Evolutionary conservation across 495 filamentous ascomycete species (phyloP).

Genomic region (Aspergillus sclerotioniger): DNA sequence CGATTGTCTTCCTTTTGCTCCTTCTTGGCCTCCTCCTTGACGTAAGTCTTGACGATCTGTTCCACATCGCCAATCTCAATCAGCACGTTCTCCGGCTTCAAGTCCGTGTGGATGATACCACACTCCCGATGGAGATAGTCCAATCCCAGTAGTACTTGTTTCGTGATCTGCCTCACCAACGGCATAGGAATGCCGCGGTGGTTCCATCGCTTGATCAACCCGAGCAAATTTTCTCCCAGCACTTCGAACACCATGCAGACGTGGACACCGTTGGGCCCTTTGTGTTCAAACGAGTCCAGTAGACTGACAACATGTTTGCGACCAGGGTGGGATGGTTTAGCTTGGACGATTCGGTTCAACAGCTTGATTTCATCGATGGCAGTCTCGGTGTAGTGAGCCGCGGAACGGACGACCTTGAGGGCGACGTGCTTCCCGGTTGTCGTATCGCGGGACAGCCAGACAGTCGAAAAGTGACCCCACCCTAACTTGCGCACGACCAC

Average conservation of each 20-base stretch:
- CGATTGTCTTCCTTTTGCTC: slow-evolving; percentile 83
- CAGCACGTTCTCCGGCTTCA: slow-evolving; percentile 97
- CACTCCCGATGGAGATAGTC: slow-evolving; percentile 98
- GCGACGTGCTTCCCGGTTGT: slow-evolving; percentile 91
- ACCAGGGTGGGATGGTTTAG: slow-evolving; percentile 90
- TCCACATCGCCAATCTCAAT: slow-evolving; percentile 99
- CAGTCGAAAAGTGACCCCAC: slow-evolving; percentile 98
- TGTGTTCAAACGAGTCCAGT: slow-evolving; percentile 95
- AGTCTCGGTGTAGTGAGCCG: slow-evolving; percentile 97
- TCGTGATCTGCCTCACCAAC: slow-evolving; percentile 96
- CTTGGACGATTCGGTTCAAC: slow-evolving; percentile 91
- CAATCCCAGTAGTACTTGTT: slow-evolving; percentile 91
- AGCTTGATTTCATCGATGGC: slow-evolving; percentile 99
- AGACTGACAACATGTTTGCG: slow-evolving; percentile 93
- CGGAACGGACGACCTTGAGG: slow-evolving; percentile 94
- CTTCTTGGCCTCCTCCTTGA: slow-evolving; percentile 73
- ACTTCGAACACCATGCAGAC: slow-evolving; percentile 99
- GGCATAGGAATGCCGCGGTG: slow-evolving; percentile 95
- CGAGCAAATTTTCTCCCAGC: slow-evolving; percentile 90
- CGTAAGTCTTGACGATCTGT: slow-evolving; percentile 91
- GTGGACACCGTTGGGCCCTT: slow-evolving; percentile 92
- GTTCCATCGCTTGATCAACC: slow-evolving; percentile 97
- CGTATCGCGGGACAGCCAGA: slow-evolving; percentile 95
- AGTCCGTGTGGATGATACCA: slow-evolving; percentile 97
- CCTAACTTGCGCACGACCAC: slow-evolving; percentile 95